A percentile compares a stretch with the other conserved stretches of the same genome.
Evolutionary conservation across 108 stramenopile genomes (phyloP).

Genomic region (Nitzschia palea): DNA sequence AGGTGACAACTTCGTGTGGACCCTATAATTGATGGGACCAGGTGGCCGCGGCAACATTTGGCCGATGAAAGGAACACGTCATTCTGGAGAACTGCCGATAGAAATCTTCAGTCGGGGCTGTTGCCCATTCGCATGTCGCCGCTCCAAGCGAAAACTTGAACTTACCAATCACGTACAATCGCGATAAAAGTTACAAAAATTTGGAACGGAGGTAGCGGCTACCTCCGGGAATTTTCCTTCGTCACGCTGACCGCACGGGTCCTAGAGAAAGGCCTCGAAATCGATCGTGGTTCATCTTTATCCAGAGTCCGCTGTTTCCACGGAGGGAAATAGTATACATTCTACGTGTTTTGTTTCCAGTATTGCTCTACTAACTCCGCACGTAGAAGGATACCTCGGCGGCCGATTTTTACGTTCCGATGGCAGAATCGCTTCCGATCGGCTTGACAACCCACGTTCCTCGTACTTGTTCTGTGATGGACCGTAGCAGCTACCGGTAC

Average conservation of each 20-base stretch:
- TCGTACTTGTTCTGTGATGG: constrained; percentile 14
- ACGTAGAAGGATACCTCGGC: neutral
- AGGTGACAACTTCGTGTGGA: neutral
- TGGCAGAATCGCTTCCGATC: constrained; percentile 9
- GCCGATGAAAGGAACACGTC: neutral
- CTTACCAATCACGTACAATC: neutral
- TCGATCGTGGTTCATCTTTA: neutral
- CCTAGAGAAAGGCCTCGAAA: too few relatives aligned
- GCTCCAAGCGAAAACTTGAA: constrained; percentile 11
- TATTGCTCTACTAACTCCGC: neutral
- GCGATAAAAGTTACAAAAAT: neutral
- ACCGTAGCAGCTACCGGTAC: neutral
- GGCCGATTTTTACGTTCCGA: neutral
- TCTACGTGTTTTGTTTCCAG: neutral
- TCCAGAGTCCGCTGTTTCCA: neutral
- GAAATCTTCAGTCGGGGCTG: neutral
- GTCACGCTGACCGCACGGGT: too few relatives aligned
- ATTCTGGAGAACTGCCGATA: neutral
- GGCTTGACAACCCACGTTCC: constrained; percentile 5
- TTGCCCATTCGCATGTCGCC: too few relatives aligned
- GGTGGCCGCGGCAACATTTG: neutral
- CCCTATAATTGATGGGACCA: neutral
- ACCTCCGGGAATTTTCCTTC: too few relatives aligned
- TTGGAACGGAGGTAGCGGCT: too few relatives aligned
- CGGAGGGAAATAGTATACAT: neutral